Evolutionary conservation across 2,329 filamentous ascomycete species (phyloP).

Genomic region (Aspergillus flavus): DNA sequence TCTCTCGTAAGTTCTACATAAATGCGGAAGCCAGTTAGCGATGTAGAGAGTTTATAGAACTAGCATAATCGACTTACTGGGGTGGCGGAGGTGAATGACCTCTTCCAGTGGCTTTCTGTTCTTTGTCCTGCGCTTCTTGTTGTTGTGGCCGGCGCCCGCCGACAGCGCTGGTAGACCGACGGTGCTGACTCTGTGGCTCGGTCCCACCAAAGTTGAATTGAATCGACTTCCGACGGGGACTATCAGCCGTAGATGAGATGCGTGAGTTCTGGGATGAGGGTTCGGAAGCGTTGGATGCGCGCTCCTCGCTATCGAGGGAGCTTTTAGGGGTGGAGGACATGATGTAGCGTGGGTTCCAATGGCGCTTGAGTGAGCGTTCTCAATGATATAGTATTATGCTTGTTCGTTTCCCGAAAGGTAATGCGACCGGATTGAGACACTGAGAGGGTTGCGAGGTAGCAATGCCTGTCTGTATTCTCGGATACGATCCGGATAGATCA

Average conservation of each 20-base stretch:
- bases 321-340: conserved; percentile 15
- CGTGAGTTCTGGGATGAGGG: conserved; percentile 16
- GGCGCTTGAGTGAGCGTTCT: neutral
- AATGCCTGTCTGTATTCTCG: neutral
- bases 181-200: conserved; percentile 31
- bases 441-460: neutral
- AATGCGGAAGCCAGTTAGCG: conserved; percentile 5
- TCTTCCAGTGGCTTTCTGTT: conserved; percentile 29
- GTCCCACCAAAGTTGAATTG: conserved; percentile 39
- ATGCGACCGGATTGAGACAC: neutral
- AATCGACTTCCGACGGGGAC: conserved; percentile 39
- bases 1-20: conserved; percentile 61
- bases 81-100: conserved; percentile 45
- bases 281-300: conserved; percentile 15
- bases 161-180: conserved; percentile 30
- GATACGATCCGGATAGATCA: neutral
- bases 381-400: too few species aligned
- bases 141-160: conserved; percentile 30
- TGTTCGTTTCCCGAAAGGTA: neutral
- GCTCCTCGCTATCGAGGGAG: conserved; percentile 17
- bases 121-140: conserved; percentile 27
- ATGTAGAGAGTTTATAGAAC: neutral
- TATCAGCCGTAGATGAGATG: conserved; percentile 27
- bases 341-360: neutral
- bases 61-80: conserved; percentile 32